Conservation (phyloP, 1,139 yeast species). For the Magnusiomyces ingens region DNA sequence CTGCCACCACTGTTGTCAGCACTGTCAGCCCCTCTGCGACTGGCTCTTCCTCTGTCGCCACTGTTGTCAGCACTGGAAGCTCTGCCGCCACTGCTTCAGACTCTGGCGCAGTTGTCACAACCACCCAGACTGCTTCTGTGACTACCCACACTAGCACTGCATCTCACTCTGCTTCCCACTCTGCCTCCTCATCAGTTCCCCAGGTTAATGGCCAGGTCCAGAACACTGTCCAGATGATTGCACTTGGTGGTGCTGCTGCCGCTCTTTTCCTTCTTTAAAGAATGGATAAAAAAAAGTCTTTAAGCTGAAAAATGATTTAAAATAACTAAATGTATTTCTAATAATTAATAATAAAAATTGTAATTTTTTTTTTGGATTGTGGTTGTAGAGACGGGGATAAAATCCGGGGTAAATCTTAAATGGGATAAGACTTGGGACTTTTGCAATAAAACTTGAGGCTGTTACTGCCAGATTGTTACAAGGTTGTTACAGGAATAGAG, state of each 20-base stretch:
- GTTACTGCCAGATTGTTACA: no score
- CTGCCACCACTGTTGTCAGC: not conserved
- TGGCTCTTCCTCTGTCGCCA: not conserved
- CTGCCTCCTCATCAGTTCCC: no score
- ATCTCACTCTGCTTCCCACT: not conserved
- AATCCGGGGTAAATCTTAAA: no score
- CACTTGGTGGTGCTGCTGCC: slow-evolving; percentile 5
- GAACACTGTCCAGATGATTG: not conserved
- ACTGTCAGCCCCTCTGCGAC: not conserved
- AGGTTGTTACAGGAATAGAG: no score
- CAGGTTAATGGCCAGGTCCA: not conserved
- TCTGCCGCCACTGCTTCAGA: not conserved
- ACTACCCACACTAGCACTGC: not conserved
- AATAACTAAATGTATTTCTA: not conserved
- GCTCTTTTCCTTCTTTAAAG: slow-evolving; percentile 5
- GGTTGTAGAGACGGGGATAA: no score
- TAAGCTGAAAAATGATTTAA: not conserved
- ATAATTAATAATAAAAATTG: not conserved
- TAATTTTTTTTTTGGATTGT: not conserved
- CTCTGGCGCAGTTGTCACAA: not conserved
- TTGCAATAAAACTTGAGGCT: no score
- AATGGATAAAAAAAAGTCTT: not conserved
- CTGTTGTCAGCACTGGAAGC: no score
- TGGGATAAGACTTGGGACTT: no score
- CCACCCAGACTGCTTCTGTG: not conserved